Evolutionary conservation across 2,329 filamentous ascomycete genomes (phyloP).

Genomic region (Aspergillus niger): DNA sequence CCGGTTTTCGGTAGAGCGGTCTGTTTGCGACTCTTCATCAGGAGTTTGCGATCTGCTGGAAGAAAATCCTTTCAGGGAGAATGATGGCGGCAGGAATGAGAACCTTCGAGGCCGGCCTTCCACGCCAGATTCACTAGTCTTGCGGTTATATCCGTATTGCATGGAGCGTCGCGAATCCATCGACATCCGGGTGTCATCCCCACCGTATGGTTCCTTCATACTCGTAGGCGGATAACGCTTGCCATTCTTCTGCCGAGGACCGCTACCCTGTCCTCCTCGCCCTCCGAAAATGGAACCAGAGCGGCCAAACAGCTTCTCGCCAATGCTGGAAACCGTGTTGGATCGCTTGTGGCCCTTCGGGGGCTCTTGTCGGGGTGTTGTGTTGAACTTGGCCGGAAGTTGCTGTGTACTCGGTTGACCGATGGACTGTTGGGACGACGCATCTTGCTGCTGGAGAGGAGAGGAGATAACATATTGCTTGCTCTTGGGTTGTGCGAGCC

Average conservation of each 20-base stretch:
- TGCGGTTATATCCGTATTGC: slow-evolving; percentile 69
- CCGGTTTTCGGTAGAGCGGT: slow-evolving; percentile 39
- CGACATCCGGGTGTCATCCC: slow-evolving; percentile 63
- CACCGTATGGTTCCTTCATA: slow-evolving; percentile 73
- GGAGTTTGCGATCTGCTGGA: slow-evolving; percentile 54
- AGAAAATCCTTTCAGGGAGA: slow-evolving; percentile 66
- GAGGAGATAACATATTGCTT: slow-evolving; percentile 73
- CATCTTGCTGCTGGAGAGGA: slow-evolving; percentile 61
- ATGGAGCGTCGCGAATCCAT: slow-evolving; percentile 76
- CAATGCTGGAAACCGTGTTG: slow-evolving; percentile 76
- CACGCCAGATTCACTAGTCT: slow-evolving; percentile 66
- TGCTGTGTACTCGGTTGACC: slow-evolving; percentile 63
- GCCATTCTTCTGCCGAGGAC: slow-evolving; percentile 49
- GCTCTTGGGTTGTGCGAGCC: slow-evolving; percentile 77
- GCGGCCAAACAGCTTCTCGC: slow-evolving; percentile 81
- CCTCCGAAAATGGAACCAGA: slow-evolving; percentile 79
- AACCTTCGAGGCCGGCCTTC: slow-evolving; percentile 67
- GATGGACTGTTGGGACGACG: slow-evolving; percentile 56
- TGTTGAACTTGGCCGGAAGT: slow-evolving; percentile 60
- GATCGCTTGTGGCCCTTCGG: slow-evolving; percentile 65
- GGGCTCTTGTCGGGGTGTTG: slow-evolving; percentile 54
- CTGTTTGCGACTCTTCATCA: slow-evolving; percentile 42
- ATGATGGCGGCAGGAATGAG: slow-evolving; percentile 67
- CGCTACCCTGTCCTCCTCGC: slow-evolving; percentile 37
- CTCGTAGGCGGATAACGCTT: slow-evolving; percentile 87